Base-by-base conservation (phyloP, 2,329 filamentous ascomycete genomes). In the Emmonsiellopsis sp. region DNA sequence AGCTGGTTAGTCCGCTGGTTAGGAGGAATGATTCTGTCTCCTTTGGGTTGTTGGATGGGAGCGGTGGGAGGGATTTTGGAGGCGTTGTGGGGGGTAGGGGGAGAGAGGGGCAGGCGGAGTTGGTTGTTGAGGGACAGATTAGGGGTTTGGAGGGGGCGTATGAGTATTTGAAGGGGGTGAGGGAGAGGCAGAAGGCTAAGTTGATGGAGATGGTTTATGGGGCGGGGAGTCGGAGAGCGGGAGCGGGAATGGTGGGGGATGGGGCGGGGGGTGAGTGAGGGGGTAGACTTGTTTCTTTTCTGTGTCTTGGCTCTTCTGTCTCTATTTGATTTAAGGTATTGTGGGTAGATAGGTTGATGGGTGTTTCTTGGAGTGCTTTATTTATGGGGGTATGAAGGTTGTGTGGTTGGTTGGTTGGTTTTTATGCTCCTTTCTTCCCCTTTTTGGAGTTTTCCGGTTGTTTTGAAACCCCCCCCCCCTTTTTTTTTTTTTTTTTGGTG, bases 1-100 rank as follows among this genome's bases (percentile, higher is more conserved):
- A 91, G 67, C 78, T 96, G 15, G 87, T 95, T 41, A 88, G 83
- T 51, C 92, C 92, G 13, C 78, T 96, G 2, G 86, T 96, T 16
- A 76, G 87, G 44, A 82, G 84, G 38, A 81, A 81, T 59, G 80
- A 83, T 59, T 77, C 75, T 0, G 66, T 72, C 13, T 67, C 65
- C 31, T 68, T 72, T 43, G 63, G 64, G n/a, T 64, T 67, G 3
- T 45, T 61, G 5, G 53, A 67, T n/a, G 68, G 68, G 7, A 52
- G 61, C 7, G 58, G 57, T 15, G 46, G 43, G 37, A 56, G 58
- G 2, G 38, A 44, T 13, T 6, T 44, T 15, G 47, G 47, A 2
- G 48, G 52, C 2, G 48, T 40, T 10, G 34, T 37, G 32, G 60
- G 32, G 64, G n/a, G 63, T 63, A 8, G 47, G 59, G 6, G 54